These are phyloP conservation scores for Artomyces pyxidatus DNA, from an alignment of 768 basidiomycete genomes.

Conservation along the genomic window DNA sequence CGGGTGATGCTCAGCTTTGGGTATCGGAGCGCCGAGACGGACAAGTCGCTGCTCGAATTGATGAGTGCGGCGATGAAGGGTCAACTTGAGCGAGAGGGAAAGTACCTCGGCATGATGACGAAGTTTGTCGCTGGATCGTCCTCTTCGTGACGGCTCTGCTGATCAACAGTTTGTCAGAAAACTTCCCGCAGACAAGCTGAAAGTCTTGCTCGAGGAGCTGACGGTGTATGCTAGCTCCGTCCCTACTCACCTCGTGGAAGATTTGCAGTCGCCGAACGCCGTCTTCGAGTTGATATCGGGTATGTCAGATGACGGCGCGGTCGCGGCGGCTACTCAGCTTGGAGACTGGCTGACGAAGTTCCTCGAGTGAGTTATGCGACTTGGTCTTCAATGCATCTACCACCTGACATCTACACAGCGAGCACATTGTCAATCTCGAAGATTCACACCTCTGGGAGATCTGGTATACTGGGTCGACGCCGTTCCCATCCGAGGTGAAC, in stretches of 20 bases:
- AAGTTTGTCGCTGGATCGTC: conserved; percentile 30
- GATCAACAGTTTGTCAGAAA: conserved; percentile 28
- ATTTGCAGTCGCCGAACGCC: too few species aligned
- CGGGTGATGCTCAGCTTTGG: conserved; percentile 35
- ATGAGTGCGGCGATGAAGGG: conserved; percentile 42
- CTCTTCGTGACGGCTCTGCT: not conserved
- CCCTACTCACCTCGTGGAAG: too few species aligned
- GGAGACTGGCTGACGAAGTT: conserved; percentile 20
- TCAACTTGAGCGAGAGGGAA: conserved; percentile 33
- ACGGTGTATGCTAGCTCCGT: too few species aligned
- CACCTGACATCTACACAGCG: conserved; percentile 31
- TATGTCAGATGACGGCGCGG: too few species aligned
- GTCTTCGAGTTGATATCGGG: too few species aligned
- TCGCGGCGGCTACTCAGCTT: too few species aligned
- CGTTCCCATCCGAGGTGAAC: conserved; percentile 61
- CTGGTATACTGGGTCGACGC: conserved; percentile 61
- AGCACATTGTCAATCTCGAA: conserved; percentile 38
- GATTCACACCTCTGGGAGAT: conserved; percentile 52
- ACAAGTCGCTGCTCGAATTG: conserved; percentile 24
- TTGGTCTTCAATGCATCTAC: not conserved
- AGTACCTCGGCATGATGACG: conserved; percentile 37
- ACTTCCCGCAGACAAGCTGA: conserved; percentile 27
- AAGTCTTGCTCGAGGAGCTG: conserved; percentile 33
- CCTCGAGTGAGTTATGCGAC: conserved; percentile 33
- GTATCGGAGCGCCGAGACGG: conserved; percentile 24